Evolutionary conservation across 306 rosid species (phyloP), one percentile per base, ranked within the genome.

Genomic region (Quercus glauca): DNA sequence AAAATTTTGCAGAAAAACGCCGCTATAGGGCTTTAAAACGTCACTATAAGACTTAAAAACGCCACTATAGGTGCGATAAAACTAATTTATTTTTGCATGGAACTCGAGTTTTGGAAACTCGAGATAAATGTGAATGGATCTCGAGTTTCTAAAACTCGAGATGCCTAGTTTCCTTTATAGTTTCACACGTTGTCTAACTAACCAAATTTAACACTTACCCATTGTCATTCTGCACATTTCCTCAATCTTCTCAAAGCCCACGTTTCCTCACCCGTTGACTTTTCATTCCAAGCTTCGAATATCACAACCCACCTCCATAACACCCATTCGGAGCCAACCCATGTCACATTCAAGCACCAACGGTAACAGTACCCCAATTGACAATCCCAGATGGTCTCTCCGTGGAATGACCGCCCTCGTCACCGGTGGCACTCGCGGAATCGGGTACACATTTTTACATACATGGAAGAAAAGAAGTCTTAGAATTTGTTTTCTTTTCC

Each of bases 341-440:
- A 71, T 29, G 65, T 73, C 73, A 28, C 74, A 69, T 18, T 83
- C 87, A 19, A 61, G 52, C 68, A 20, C 12, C 17, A 23, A 49
- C 56, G 61, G 33, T 25, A 64, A 21, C 17, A 61, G 45, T 25
- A 58, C 33, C 57, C 19, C 31, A 56, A 49, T 41, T 3, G 65
- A 77, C 19, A 57, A 75, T 55, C 72, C 72, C 49, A 85, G 87
- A 43, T 90, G 97, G 97, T 86, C 88, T 59, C 97, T 92, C 68
- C 41, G 43, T 13, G 92, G 91, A 43, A 84, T 57, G 87, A 84
- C 94, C 25, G 93, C 97, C 43, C 89, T 92, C 45, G 97, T 92
- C 70, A 90, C 94, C 23, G 91, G 94, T 26, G 97, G 94, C 61
- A 92, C 92, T 55, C 94, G 91, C 55, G 94, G 97, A 78, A 92